phyloP scores from a whole-genome alignment of 768 basidiomycete genomes.

The Cystofilobasidium ferigula region DNA sequence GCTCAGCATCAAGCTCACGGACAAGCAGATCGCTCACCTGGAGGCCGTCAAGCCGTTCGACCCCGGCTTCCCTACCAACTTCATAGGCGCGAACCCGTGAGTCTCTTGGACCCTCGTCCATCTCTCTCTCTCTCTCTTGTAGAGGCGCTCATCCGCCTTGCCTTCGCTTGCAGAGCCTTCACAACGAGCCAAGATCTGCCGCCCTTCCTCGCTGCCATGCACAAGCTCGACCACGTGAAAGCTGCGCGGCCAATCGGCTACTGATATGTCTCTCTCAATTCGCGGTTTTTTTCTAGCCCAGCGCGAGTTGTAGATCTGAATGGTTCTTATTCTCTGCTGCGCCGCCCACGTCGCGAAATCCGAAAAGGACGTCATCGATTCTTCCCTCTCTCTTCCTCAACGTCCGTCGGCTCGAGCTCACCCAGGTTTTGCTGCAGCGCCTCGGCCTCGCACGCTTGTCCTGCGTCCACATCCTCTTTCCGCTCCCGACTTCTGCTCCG shows the following conservation, averaged over 20 bases:
- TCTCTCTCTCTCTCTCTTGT: neutral
- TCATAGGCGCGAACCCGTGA: constrained; percentile 13
- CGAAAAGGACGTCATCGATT: too few species aligned
- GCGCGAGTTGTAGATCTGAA: too few species aligned
- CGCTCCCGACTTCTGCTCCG: too few species aligned
- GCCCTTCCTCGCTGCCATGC: neutral
- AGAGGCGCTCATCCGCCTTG: neutral
- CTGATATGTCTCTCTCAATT: too few species aligned
- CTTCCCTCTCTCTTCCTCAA: too few species aligned
- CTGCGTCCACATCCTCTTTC: neutral
- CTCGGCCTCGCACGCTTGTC: too few species aligned
- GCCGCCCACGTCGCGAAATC: too few species aligned
- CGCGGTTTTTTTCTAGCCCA: too few species aligned
- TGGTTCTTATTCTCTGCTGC: too few species aligned
- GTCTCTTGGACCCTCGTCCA: neutral
- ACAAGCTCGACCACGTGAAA: constrained; percentile 1
- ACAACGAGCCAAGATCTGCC: too few species aligned
- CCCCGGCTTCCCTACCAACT: constrained; percentile 14
- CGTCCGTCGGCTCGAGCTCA: too few species aligned
- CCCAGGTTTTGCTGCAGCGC: too few species aligned
- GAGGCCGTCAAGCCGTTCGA: constrained; percentile 17
- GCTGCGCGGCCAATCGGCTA: neutral
- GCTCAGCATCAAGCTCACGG: constrained; percentile 12
- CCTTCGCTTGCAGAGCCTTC: neutral
- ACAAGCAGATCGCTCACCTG: constrained; percentile 7